phyloP scores from a whole-genome alignment of 345 rosid species.

The Populus deltoides region DNA sequence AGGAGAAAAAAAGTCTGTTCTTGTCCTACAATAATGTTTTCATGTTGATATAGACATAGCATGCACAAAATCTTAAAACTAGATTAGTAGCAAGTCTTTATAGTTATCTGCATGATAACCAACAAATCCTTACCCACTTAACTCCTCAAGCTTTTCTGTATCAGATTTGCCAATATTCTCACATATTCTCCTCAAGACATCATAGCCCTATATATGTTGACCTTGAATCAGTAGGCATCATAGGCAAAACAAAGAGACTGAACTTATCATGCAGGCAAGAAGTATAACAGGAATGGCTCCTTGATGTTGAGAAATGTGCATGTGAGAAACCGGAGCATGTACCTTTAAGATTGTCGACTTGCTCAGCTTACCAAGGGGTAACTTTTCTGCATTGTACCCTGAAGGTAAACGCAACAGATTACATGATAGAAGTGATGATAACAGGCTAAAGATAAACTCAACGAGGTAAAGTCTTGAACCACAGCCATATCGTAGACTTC shows the following conservation, averaged over 20 bases:
- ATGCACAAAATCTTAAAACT: no score
- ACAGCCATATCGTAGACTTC: no score
- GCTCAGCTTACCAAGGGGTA: constrained; percentile 95
- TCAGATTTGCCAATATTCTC: constrained; percentile 48
- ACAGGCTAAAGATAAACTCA: neutral
- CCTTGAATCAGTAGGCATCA: no score
- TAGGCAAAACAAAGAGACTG: constrained; percentile 3
- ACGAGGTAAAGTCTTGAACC: neutral
- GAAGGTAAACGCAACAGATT: constrained; percentile 17
- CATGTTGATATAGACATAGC: neutral
- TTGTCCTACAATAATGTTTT: no score
- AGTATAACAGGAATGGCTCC: neutral
- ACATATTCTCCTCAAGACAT: constrained; percentile 69
- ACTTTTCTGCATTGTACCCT: constrained; percentile 83
- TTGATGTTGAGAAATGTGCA: no score
- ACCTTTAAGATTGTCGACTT: constrained; percentile 68
- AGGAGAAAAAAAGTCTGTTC: neutral
- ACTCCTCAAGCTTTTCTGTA: constrained; percentile 56
- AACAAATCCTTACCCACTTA: constrained; percentile 60
- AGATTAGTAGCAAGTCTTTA: no score
- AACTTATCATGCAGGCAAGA: neutral
- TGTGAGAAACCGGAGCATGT: neutral
- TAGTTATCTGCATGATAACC: neutral
- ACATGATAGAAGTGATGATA: constrained; percentile 7
- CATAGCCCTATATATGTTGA: constrained; percentile 60